Base-by-base conservation (phyloP, 2,329 filamentous ascomycete species). In the Cladosporium cucumerinum region DNA sequence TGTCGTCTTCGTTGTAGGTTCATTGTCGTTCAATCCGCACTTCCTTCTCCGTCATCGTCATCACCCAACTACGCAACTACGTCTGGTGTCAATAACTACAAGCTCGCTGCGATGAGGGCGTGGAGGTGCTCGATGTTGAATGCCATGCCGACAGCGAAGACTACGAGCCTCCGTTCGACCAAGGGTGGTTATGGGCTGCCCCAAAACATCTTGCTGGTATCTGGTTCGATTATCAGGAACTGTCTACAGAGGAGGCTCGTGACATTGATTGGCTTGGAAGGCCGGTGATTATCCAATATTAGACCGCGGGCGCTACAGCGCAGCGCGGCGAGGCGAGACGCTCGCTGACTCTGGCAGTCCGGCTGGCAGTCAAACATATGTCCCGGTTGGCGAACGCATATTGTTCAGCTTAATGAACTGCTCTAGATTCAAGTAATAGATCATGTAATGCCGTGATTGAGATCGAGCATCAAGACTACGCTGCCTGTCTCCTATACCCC, bases 71-170 rank as follows among this genome's bases (percentile, higher is more conserved):
- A 39, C 3, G 7, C 5, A 6, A 18, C 34, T 5, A 39, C 14
- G 3, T 1, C 34, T 39, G 5, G 14, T 39, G 16, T 6, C 16
- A 18, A 18, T 5, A 5, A 39, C 5, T 39, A 18, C 14, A 14
- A 6, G 5, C 16, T 18, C 34, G 3, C 5, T 18, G 16, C 5
- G 16, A 39, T 18, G 34, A 39, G 26, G 57, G 32, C 18, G 57
- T 60, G 12, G 48, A 60, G 16, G 36, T 60, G 23, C 30, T 60
- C 18, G 57, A 60, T 3, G 57, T 60, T n/a, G 32, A 60, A 21
- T 46, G 36, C 11, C 21, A 60, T 21, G 43, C 28, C 8, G 57
- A 48, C 21, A 48, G 36, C 28, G 23, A 18, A 6, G 57, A 60
- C 7, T 60, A 60, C 14, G 16, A 25, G 11, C 36, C 57, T 5